Evolutionary conservation across 306 rosid genomes (phyloP).

Genomic region (Betula pendula): DNA sequence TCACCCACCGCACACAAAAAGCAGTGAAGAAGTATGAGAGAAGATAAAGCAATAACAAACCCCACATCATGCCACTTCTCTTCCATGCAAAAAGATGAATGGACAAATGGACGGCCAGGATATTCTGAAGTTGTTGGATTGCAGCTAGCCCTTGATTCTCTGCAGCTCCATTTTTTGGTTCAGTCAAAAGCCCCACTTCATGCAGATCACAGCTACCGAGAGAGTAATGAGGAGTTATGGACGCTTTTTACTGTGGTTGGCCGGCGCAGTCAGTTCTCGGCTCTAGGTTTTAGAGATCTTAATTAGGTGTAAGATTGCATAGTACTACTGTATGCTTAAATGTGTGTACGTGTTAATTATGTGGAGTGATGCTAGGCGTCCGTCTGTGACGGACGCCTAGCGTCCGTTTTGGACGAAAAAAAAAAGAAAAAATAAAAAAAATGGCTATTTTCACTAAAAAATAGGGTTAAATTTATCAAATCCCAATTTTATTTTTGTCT

Average conservation of each 20-base stretch:
- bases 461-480: too few relatives aligned
- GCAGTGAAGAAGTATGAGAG: conserved; percentile 22
- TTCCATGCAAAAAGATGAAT: conserved; percentile 26
- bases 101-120: conserved; percentile 36
- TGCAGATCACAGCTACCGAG: not conserved
- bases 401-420: too few relatives aligned
- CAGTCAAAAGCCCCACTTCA: not conserved
- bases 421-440: too few relatives aligned
- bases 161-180: not conserved
- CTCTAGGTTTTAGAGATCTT: not conserved
- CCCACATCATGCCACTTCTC: conserved; percentile 14
- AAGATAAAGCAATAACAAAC: not conserved
- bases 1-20: conserved; percentile 31
- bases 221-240: not conserved
- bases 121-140: conserved; percentile 9
- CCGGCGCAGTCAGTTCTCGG: not conserved
- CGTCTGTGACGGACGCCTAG: too few relatives aligned
- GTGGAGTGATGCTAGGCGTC: too few relatives aligned
- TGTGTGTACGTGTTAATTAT: not conserved
- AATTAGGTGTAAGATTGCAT: not conserved
- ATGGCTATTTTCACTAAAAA: too few relatives aligned
- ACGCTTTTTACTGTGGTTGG: not conserved
- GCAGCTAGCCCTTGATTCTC: conserved; percentile 12
- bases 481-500: too few relatives aligned
- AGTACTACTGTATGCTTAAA: not conserved